Conservation (phyloP, 306 rosid genomes). For the Cicer judaicum region DNA sequence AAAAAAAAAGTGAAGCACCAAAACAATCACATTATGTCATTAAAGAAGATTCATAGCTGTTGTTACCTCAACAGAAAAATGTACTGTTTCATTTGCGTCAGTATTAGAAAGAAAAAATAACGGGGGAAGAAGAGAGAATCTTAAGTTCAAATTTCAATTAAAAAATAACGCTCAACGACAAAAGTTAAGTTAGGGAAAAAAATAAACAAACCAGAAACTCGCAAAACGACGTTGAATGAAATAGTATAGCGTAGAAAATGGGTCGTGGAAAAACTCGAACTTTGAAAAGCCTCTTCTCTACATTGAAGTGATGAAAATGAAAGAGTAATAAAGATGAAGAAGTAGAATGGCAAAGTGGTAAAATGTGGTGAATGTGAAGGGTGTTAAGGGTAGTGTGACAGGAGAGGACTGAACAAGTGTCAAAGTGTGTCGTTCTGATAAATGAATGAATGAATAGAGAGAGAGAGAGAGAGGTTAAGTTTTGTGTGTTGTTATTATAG, state of each 20-base stretch:
- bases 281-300: conserved; percentile 32
- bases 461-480: not conserved
- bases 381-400: conserved; percentile 48
- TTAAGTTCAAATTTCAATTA: conserved; percentile 44
- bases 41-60: not conserved
- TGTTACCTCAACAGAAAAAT: conserved; percentile 42
- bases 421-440: conserved; percentile 39
- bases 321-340: not conserved
- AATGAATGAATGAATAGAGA: conserved; percentile 25
- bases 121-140: conserved; percentile 54
- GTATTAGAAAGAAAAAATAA: conserved; percentile 33
- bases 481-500: not conserved
- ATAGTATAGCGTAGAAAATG: conserved; percentile 57
- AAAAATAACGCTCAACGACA: conserved; percentile 58
- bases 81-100: conserved; percentile 38
- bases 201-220: conserved; percentile 43
- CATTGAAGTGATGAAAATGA: conserved; percentile 13
- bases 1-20: conserved; percentile 44
- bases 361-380: conserved; percentile 59
- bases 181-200: conserved; percentile 18
- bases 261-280: conserved; percentile 47
- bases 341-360: conserved; percentile 59
- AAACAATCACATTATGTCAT: not conserved
- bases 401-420: conserved; percentile 48
- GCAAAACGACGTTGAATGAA: conserved; percentile 36